Evolutionary conservation across 2,329 filamentous ascomycete genomes (phyloP).

Genomic region (Fusarium solani-melongenae): DNA sequence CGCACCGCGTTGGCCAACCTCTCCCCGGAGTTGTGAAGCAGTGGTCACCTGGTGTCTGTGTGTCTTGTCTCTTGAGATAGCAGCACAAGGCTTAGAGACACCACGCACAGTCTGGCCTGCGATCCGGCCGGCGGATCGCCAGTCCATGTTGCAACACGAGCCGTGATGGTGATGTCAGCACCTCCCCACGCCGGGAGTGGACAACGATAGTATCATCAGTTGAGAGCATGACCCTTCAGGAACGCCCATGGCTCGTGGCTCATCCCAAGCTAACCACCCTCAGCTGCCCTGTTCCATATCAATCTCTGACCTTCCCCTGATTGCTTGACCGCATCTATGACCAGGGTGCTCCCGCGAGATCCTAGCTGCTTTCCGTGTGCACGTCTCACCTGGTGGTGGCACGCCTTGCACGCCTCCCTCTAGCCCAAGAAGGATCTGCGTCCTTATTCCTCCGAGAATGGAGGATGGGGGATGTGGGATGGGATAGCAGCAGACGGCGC

Average conservation of each 20-base stretch:
- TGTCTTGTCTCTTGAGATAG: slow-evolving; percentile 25
- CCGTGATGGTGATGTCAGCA: slow-evolving; percentile 39
- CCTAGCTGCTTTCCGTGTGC: slow-evolving; percentile 42
- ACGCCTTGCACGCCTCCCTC: slow-evolving; percentile 15
- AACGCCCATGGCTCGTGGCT: not conserved
- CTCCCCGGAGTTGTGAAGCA: slow-evolving; percentile 27
- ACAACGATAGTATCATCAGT: slow-evolving; percentile 33
- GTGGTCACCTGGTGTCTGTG: slow-evolving; percentile 35
- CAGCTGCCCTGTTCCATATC: slow-evolving; percentile 22
- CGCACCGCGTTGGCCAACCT: slow-evolving; percentile 39
- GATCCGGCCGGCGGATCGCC: slow-evolving; percentile 19
- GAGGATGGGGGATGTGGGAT: slow-evolving; percentile 28
- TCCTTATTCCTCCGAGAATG: slow-evolving; percentile 29
- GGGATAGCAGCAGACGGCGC: not conserved
- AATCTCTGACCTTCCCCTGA: slow-evolving; percentile 30
- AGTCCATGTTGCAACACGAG: slow-evolving; percentile 19
- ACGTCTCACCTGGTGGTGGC: slow-evolving; percentile 41
- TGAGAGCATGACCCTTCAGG: slow-evolving; percentile 18
- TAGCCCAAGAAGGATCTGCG: slow-evolving; percentile 36
- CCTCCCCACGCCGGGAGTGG: slow-evolving; percentile 27
- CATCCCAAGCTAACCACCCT: not conserved
- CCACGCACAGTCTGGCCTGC: slow-evolving; percentile 33
- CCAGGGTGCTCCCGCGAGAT: slow-evolving; percentile 30
- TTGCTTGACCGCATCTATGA: slow-evolving; percentile 40
- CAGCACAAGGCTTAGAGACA: slow-evolving; percentile 30